Percentiles rank a stretch among this genome's conserved stretches.
Conservation (phyloP, 768 basidiomycete genomes). For the Phanerochaete carnosa region DNA sequence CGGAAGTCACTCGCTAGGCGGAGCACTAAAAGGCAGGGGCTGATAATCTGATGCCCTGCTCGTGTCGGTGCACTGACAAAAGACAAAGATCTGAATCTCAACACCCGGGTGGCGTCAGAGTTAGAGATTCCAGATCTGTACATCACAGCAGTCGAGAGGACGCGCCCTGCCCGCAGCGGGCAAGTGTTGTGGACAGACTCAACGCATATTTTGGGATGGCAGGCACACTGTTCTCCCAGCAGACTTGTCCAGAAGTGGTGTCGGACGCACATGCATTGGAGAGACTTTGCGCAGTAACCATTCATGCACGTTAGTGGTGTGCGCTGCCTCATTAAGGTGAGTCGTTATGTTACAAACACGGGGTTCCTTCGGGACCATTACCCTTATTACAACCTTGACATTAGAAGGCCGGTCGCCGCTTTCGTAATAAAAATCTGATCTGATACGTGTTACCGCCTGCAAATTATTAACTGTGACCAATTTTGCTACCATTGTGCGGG, state of each 20-base stretch:
- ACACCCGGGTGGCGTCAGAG: constrained; percentile 4
- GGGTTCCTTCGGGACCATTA: background rate
- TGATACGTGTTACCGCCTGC: constrained; percentile 3
- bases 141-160: too few relatives aligned
- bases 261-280: background rate
- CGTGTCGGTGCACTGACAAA: too few relatives aligned
- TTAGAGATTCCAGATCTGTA: constrained; percentile 4
- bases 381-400: background rate
- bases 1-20: background rate
- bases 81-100: constrained; percentile 8
- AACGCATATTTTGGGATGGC: background rate
- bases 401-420: background rate
- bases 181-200: background rate
- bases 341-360: background rate
- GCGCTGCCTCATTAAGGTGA: background rate
- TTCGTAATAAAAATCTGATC: constrained; percentile 1
- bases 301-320: background rate
- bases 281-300: background rate
- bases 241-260: background rate
- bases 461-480: constrained; percentile 1
- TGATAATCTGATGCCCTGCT: background rate
- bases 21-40: background rate
- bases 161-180: too few relatives aligned
- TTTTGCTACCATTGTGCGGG: too few relatives aligned
- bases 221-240: background rate